These are phyloP conservation scores for Yamadazyma phyllophila DNA, from an alignment of 805 yeast species.

Conservation along the genomic window DNA sequence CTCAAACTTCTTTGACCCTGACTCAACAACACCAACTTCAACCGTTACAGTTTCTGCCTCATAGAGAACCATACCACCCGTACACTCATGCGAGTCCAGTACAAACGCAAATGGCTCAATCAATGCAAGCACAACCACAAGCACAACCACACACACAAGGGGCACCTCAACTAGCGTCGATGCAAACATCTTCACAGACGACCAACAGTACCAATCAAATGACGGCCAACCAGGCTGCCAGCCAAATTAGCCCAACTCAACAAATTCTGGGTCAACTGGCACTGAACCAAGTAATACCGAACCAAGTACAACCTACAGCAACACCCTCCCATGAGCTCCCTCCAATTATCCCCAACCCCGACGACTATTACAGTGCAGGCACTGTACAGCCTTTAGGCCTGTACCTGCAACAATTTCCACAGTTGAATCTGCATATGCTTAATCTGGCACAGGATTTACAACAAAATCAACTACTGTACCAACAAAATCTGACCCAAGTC, in stretches of 20 bases:
- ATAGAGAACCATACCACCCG: background rate
- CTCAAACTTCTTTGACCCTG: background rate
- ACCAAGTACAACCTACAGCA: background rate
- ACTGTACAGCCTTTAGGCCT: slow-evolving; percentile 6
- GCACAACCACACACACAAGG: no score
- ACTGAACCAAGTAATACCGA: background rate
- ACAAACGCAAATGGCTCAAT: background rate
- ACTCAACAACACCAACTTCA: background rate
- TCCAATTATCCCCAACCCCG: slow-evolving; percentile 10
- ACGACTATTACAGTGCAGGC: slow-evolving; percentile 7
- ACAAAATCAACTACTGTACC: slow-evolving; percentile 9
- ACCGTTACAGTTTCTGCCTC: background rate
- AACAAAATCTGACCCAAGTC: slow-evolving; percentile 7
- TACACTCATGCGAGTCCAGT: background rate
- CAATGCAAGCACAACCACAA: background rate
- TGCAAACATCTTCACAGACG: background rate
- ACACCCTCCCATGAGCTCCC: slow-evolving; percentile 8
- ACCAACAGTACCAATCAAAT: background rate
- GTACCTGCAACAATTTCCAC: slow-evolving; percentile 7
- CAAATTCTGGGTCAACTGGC: background rate
- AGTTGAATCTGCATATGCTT: background rate
- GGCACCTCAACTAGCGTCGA: no score
- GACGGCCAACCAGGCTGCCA: no score
- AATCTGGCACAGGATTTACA: background rate
- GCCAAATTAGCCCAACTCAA: no score